Evolutionary conservation across 352 stramenopile genomes (phyloP).

Genomic region (Blastocystis hominis): DNA sequence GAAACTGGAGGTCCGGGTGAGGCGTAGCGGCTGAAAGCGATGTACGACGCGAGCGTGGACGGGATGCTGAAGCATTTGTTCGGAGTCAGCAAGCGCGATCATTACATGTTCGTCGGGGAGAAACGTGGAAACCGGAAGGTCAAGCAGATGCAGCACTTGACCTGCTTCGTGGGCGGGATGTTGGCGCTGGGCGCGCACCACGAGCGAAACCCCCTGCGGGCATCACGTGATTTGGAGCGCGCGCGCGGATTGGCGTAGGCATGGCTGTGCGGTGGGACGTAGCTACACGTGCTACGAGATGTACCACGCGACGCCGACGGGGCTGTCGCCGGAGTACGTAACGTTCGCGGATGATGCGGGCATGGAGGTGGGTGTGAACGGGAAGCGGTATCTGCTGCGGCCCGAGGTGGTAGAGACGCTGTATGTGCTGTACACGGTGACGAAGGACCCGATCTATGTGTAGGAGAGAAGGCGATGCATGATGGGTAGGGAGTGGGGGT

Average conservation of each 20-base stretch:
- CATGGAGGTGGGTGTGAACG: conserved; percentile 63
- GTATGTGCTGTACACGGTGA: conserved; percentile 87
- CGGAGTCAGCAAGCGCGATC: conserved; percentile 63
- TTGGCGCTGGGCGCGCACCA: conserved; percentile 81
- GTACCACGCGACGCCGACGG: conserved; percentile 80
- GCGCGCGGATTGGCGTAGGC: conserved; percentile 63
- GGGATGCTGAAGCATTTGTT: conserved; percentile 81
- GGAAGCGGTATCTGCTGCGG: conserved; percentile 79
- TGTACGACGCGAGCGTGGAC: conserved; percentile 85
- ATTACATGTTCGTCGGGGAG: conserved; percentile 69
- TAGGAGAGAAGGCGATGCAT: conserved; percentile 77
- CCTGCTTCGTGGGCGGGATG: conserved; percentile 85
- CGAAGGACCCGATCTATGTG: conserved; percentile 69
- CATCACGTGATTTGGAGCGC: not conserved
- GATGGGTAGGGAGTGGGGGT: conserved; percentile 77
- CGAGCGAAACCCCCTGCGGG: conserved; percentile 58
- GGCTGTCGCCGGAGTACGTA: conserved; percentile 82
- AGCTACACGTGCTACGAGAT: conserved; percentile 84
- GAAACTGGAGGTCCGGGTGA: not conserved
- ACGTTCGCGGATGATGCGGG: conserved; percentile 67
- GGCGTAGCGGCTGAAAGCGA: not conserved
- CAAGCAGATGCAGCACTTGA: conserved; percentile 86
- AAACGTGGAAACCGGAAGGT: conserved; percentile 61
- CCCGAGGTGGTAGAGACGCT: conserved; percentile 88
- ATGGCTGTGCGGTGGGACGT: conserved; percentile 69